Evolutionary conservation across 345 rosid species (phyloP).

Genomic region (Brassica nigra): DNA sequence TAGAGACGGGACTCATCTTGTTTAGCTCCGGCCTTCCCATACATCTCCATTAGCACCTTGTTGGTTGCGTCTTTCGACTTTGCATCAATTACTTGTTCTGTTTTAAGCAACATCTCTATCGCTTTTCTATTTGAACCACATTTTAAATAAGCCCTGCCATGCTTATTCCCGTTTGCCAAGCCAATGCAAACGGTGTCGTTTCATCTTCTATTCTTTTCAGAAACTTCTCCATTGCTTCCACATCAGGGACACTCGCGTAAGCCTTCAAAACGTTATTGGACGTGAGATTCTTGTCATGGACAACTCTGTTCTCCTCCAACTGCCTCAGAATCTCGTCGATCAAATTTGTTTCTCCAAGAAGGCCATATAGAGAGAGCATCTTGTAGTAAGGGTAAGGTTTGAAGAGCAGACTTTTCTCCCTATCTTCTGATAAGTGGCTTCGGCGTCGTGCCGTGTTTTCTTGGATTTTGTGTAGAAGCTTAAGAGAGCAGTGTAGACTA

Average conservation of each 20-base stretch:
- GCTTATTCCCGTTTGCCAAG: conserved; percentile 14
- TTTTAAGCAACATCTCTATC: conserved; percentile 11
- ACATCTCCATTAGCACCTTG: conserved; percentile 13
- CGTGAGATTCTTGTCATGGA: conserved; percentile 8
- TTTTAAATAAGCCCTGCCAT: conserved; percentile 11
- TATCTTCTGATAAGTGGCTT: conserved; percentile 17
- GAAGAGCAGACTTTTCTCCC: neutral
- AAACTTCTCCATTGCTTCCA: conserved; percentile 14
- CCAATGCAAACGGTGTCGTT: neutral
- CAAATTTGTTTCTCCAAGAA: conserved; percentile 10
- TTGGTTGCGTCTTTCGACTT: neutral
- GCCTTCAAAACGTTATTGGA: conserved; percentile 16
- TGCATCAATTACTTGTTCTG: conserved; percentile 4
- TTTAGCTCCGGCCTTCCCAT: neutral
- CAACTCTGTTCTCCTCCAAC: conserved; percentile 9
- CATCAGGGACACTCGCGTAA: conserved; percentile 2
- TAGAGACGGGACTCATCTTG: neutral
- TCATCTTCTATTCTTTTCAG: neutral
- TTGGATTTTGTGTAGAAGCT: conserved; percentile 4
- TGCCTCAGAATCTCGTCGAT: conserved; percentile 16
- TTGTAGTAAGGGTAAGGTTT: conserved; percentile 21
- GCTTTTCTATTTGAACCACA: neutral
- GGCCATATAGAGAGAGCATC: conserved; percentile 8
- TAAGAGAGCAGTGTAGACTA: conserved; percentile 19
- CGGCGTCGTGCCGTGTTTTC: neutral